Percentiles rank a stretch among this genome's conserved stretches.
phyloP scores from a whole-genome alignment of 2,329 filamentous ascomycete genomes.

The Emergomyces orientalis region DNA sequence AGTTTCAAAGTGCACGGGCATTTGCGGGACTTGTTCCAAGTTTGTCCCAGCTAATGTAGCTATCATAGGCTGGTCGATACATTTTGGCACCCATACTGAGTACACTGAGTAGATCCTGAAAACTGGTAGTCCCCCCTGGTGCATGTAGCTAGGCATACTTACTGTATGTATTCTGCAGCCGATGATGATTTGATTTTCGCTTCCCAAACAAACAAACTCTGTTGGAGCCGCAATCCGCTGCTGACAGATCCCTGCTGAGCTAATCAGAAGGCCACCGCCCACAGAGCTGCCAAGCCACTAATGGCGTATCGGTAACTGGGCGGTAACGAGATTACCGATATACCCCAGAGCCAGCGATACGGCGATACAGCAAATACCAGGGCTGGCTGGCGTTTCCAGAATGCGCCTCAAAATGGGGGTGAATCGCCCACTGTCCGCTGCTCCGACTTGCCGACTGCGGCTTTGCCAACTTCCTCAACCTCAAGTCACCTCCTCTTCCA shows the following conservation, averaged over 20 bases:
- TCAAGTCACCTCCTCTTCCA: neutral
- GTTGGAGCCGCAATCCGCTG: neutral
- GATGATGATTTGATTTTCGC: neutral
- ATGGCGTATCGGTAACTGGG: neutral
- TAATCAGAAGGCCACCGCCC: neutral
- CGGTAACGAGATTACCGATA: neutral
- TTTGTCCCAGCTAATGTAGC: neutral
- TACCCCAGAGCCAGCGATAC: neutral
- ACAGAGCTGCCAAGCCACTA: constrained; percentile 2
- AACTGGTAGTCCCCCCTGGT: too few species aligned
- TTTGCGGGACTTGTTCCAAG: neutral
- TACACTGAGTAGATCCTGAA: too few species aligned
- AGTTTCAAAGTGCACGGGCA: neutral
- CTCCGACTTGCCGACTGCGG: neutral
- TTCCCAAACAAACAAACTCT: neutral
- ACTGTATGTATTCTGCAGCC: too few species aligned
- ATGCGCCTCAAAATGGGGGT: neutral
- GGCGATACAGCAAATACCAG: neutral
- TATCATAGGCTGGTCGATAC: too few species aligned
- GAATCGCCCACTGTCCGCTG: neutral
- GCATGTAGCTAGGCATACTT: too few species aligned
- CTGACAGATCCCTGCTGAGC: neutral
- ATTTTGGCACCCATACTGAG: too few species aligned
- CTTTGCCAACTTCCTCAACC: neutral
- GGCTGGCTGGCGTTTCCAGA: neutral